Percentiles rank a stretch among this genome's conserved stretches.
Conservation (phyloP, 306 rosid genomes). For the Ammopiptanthus mongolicus region DNA sequence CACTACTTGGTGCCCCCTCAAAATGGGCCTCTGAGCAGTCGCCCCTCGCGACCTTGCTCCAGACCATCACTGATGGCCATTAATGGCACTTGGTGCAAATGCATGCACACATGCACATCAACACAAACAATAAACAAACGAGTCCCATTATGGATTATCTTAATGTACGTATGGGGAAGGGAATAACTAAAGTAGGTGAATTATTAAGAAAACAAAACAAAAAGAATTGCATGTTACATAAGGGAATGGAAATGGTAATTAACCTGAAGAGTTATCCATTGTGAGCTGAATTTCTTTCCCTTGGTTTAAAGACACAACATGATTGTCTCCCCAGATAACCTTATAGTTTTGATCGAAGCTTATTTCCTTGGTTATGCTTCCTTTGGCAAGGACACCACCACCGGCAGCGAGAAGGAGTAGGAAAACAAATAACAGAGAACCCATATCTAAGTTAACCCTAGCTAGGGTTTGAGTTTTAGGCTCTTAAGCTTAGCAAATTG, state of each 20-base stretch:
- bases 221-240: neutral
- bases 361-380: neutral
- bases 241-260: neutral
- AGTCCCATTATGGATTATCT: neutral
- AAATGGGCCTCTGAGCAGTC: no score
- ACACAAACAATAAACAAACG: neutral
- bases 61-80: no score
- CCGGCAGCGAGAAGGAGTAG: neutral
- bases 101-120: neutral
- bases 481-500: neutral
- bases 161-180: neutral
- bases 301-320: slow-evolving; percentile 25
- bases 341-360: slow-evolving; percentile 43
- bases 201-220: neutral
- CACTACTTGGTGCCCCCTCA: no score
- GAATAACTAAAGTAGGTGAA: neutral
- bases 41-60: no score
- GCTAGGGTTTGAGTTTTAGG: neutral
- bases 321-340: slow-evolving; percentile 41
- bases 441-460: slow-evolving; percentile 10
- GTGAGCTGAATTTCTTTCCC: slow-evolving; percentile 44
- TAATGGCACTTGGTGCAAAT: no score
- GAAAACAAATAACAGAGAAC: neutral
- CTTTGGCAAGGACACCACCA: neutral
- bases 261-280: slow-evolving; percentile 49